Conservation (phyloP, 2,329 filamentous ascomycete species). For the Amylocarpus encephaloides region DNA sequence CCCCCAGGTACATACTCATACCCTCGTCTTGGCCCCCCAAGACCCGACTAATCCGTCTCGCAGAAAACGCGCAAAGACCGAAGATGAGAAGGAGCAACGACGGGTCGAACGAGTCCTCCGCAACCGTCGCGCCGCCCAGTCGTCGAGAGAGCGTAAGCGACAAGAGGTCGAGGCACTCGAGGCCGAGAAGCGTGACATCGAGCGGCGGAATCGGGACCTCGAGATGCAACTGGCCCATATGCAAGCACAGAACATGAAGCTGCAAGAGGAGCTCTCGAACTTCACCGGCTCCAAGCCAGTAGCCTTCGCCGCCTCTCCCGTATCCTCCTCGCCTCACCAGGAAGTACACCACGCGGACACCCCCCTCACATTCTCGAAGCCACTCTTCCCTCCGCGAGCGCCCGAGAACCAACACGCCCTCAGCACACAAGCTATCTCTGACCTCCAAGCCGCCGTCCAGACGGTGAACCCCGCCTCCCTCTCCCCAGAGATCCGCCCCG, state of each 20-base stretch:
- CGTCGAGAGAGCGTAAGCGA: slow-evolving; percentile 64
- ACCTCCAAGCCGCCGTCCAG: slow-evolving; percentile 34
- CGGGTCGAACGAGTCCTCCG: slow-evolving; percentile 95
- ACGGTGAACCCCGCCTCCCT: slow-evolving; percentile 58
- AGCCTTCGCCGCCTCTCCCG: slow-evolving; percentile 37
- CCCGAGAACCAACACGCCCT: slow-evolving; percentile 14
- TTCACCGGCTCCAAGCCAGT: slow-evolving; percentile 24
- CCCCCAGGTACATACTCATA: slow-evolving; percentile 60
- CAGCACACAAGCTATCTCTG: slow-evolving; percentile 20
- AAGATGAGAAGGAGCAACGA: slow-evolving; percentile 97
- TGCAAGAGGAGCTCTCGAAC: slow-evolving; percentile 24
- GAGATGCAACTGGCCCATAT: slow-evolving; percentile 48
- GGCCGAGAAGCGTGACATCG: slow-evolving; percentile 55
- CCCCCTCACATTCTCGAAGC: slow-evolving; percentile 51
- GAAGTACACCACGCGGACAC: slow-evolving; percentile 28
- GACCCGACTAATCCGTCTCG: slow-evolving; percentile 17
- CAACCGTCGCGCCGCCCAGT: slow-evolving; percentile 93
- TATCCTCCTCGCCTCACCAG: slow-evolving; percentile 37
- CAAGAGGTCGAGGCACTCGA: slow-evolving; percentile 79
- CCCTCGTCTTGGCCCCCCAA: slow-evolving; percentile 3
- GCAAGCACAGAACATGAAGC: slow-evolving; percentile 24
- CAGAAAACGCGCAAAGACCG: slow-evolving; percentile 95
- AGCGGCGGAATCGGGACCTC: slow-evolving; percentile 66
- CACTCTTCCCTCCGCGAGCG: slow-evolving; percentile 47
- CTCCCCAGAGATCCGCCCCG: slow-evolving; percentile 49